A percentile compares a stretch with the other conserved stretches of the same genome.
Evolutionary conservation across 192 early-diverging fungal species (phyloP).

Genomic region (Backusella australiensis): DNA sequence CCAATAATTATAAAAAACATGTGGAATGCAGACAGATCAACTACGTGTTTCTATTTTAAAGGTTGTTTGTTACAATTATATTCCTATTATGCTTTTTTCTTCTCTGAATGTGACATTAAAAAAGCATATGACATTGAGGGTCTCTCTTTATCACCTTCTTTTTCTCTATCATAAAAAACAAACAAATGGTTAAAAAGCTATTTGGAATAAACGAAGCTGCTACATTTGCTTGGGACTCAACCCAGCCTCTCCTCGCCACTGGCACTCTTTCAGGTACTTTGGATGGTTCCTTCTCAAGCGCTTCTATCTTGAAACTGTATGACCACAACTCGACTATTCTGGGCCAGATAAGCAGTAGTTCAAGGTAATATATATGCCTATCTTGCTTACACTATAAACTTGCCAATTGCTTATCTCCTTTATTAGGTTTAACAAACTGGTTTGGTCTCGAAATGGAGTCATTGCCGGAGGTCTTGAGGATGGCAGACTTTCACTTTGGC

Average conservation of each 20-base stretch:
- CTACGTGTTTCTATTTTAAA: neutral
- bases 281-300: slow-evolving; percentile 89
- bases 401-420: neutral
- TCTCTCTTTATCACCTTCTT: neutral
- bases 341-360: slow-evolving; percentile 45
- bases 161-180: neutral
- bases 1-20: neutral
- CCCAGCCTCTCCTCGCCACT: slow-evolving; percentile 72
- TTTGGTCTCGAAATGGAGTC: slow-evolving; percentile 79
- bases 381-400: too few relatives aligned
- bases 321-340: slow-evolving; percentile 37
- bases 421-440: slow-evolving; percentile 85
- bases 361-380: slow-evolving; percentile 51
- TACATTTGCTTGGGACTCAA: slow-evolving; percentile 83
- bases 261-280: slow-evolving; percentile 95
- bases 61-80: neutral
- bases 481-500: slow-evolving; percentile 89
- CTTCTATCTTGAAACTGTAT: slow-evolving; percentile 86
- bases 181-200: slow-evolving; percentile 41
- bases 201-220: slow-evolving; percentile 76
- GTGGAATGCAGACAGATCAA: neutral
- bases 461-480: slow-evolving; percentile 94
- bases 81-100: neutral
- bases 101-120: neutral
- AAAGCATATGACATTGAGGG: neutral